These are phyloP conservation scores for Russula sp. DNA, from an alignment of 768 basidiomycete species.

Conservation along the genomic window DNA sequence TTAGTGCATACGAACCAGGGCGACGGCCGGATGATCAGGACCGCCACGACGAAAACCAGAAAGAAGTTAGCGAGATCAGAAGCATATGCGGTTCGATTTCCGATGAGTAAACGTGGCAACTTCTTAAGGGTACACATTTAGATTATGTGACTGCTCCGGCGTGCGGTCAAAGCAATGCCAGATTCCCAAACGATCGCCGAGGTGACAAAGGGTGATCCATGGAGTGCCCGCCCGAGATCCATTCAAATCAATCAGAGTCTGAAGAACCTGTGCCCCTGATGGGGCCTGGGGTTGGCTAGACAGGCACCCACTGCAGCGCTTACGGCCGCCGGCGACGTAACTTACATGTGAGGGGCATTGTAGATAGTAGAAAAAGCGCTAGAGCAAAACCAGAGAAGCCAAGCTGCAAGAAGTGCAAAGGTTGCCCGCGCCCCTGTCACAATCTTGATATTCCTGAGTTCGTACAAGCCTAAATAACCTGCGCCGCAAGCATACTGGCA, in stretches of 20 bases:
- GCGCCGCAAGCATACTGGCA: neutral
- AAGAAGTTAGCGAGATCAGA: neutral
- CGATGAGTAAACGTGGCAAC: neutral
- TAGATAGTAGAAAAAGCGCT: neutral
- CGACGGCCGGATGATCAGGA: neutral
- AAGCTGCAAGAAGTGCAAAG: neutral
- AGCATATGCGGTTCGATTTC: neutral
- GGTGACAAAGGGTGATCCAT: neutral
- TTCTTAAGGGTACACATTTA: neutral
- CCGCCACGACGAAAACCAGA: neutral
- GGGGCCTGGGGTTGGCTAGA: no score
- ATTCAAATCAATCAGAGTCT: neutral
- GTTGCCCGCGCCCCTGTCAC: neutral
- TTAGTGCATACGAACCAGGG: no score
- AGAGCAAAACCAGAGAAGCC: neutral
- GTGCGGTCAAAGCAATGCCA: neutral
- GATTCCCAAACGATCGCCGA: neutral
- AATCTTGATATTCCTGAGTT: neutral
- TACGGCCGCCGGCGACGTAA: neutral
- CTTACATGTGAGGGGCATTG: neutral
- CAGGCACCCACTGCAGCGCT: neutral
- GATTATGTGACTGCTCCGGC: neutral
- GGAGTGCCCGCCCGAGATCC: neutral
- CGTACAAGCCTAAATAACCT: neutral
- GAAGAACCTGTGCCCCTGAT: neutral